These are phyloP conservation scores for Antrodiella citrinella DNA, from an alignment of 768 basidiomycete species.

Conservation along the genomic window DNA sequence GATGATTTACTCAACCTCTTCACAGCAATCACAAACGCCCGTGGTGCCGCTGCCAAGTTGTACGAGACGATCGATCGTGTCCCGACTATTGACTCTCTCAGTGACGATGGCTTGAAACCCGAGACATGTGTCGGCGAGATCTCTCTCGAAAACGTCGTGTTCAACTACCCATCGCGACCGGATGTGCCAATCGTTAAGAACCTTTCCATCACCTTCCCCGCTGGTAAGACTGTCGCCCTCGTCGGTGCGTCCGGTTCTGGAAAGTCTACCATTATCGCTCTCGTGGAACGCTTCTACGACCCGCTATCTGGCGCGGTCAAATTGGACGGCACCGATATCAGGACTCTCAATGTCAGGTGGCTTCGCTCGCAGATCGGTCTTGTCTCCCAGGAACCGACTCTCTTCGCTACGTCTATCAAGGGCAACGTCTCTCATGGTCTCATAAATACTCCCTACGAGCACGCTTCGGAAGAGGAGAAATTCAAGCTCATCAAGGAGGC, in stretches of 20 bases:
- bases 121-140: constrained; percentile 65
- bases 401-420: constrained; percentile 39
- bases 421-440: constrained; percentile 43
- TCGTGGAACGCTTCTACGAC: constrained; percentile 49
- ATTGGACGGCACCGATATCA: constrained; percentile 39
- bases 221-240: constrained; percentile 33
- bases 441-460: constrained; percentile 33
- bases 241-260: constrained; percentile 34
- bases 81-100: constrained; percentile 78
- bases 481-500: constrained; percentile 37
- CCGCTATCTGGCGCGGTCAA: constrained; percentile 33
- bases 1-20: constrained; percentile 6
- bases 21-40: constrained; percentile 67
- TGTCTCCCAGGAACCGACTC: constrained; percentile 42
- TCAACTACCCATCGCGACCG: constrained; percentile 81
- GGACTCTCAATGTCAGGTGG: constrained; percentile 40
- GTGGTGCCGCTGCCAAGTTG: constrained; percentile 83
- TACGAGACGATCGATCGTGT: constrained; percentile 84
- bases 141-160: constrained; percentile 60
- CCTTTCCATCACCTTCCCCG: constrained; percentile 53
- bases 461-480: constrained; percentile 34
- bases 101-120: constrained; percentile 58
- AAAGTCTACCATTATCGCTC: constrained; percentile 32
- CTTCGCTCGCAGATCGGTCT: constrained; percentile 42
- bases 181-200: constrained; percentile 73